phyloP scores from a whole-genome alignment of 2,329 filamentous ascomycete species.

The Penicillium sp. region DNA sequence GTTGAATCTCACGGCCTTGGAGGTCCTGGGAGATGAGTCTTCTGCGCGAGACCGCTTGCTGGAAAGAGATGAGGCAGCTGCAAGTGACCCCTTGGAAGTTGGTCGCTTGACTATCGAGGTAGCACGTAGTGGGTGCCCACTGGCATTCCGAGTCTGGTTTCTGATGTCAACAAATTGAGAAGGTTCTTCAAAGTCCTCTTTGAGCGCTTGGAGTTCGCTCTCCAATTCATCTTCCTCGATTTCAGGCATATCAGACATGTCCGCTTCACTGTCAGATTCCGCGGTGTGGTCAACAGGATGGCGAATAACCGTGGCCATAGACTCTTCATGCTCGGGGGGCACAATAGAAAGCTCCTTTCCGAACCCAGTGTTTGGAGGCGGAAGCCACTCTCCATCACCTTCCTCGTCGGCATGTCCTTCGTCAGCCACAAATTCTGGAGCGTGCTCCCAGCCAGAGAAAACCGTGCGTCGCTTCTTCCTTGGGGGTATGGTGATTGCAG shows the following conservation, averaged over 20 bases:
- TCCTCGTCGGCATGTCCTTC: conserved; percentile 24
- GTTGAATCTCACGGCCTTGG: conserved; percentile 39
- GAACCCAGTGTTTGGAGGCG: conserved; percentile 25
- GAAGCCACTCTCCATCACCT: conserved; percentile 35
- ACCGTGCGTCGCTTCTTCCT: conserved; percentile 62
- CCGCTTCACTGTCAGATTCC: conserved; percentile 34
- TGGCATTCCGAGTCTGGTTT: conserved; percentile 11
- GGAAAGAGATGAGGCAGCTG: conserved; percentile 22
- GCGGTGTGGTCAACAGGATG: conserved; percentile 32
- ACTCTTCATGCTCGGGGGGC: conserved; percentile 29
- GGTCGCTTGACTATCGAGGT: conserved; percentile 21
- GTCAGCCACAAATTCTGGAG: conserved; percentile 13
- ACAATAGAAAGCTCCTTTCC: conserved; percentile 30
- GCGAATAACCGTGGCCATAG: conserved; percentile 40
- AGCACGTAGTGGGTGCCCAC: conserved; percentile 18
- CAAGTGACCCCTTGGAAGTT: conserved; percentile 21
- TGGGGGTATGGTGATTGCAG: conserved; percentile 69
- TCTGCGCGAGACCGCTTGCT: conserved; percentile 23
- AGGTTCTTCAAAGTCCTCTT: conserved; percentile 41
- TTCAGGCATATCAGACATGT: conserved; percentile 33
- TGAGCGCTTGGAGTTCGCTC: conserved; percentile 48
- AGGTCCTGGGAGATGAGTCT: conserved; percentile 28
- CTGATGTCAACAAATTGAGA: conserved; percentile 23
- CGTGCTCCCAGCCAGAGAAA: conserved; percentile 30
- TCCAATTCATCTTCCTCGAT: conserved; percentile 40